Evolutionary conservation across 2,329 filamentous ascomycete genomes (phyloP).

Genomic region (Microsporum canis): DNA sequence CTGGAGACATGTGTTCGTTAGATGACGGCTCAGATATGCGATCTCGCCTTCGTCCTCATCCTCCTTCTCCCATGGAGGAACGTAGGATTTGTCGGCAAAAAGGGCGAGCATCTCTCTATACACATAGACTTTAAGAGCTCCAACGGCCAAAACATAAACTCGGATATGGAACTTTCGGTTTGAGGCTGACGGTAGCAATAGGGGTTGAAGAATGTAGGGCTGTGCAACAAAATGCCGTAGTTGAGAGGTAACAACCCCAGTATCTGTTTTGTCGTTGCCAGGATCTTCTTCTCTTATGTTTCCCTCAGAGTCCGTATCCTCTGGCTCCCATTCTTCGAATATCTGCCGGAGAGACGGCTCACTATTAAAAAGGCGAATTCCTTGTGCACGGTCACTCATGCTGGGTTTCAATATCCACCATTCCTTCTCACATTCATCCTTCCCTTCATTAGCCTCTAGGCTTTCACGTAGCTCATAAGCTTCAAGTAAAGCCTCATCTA

Average conservation of each 20-base stretch:
- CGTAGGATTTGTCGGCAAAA: conserved; percentile 68
- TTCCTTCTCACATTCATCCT: conserved; percentile 53
- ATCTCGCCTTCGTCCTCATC: conserved; percentile 30
- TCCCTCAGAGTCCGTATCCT: conserved; percentile 52
- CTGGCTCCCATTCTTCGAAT: conserved; percentile 82
- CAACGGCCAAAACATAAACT: conserved; percentile 75
- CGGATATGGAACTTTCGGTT: conserved; percentile 88
- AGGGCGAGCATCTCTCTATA: conserved; percentile 87
- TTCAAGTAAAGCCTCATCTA: conserved; percentile 86
- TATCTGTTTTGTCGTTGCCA: conserved; percentile 18
- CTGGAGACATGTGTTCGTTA: conserved; percentile 95
- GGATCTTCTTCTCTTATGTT: conserved; percentile 32
- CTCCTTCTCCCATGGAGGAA: conserved; percentile 43
- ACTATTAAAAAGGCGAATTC: conserved; percentile 77
- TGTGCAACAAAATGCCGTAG: conserved; percentile 93
- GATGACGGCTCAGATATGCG: conserved; percentile 55
- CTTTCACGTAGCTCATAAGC: conserved; percentile 77
- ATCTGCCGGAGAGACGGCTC: conserved; percentile 74
- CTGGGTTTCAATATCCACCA: conserved; percentile 99
- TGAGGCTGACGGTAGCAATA: conserved; percentile 54
- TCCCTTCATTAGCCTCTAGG: conserved; percentile 55
- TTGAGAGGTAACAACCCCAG: conserved; percentile 69
- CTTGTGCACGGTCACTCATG: conserved; percentile 93
- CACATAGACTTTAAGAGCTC: conserved; percentile 69
- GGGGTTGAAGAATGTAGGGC: conserved; percentile 81